Evolutionary conservation across 2,329 filamentous ascomycete species (phyloP), one percentile per base, ranked within the genome.

Genomic region (Zymoseptoria brevis): DNA sequence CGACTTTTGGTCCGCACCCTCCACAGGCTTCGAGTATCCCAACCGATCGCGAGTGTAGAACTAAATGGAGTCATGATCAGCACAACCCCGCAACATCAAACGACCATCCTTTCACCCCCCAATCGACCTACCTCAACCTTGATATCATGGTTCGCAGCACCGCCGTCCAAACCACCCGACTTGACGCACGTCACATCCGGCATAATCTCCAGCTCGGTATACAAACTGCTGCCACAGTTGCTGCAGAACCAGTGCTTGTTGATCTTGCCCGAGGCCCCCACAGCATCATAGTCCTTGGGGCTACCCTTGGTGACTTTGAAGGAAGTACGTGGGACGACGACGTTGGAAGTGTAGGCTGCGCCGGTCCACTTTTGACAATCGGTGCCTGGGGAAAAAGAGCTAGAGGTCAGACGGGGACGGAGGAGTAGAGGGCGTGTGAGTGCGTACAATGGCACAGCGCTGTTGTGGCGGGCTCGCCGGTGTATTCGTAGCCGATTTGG

Each of bases 301-400:
- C 71, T 73, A 35, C 80, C 81, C 66, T 81, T 78, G 54, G 76
- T 80, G 22, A 83, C 72, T 30, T 74, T 74, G 70, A 83, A 81
- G 24, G 69, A 69, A 8, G 68, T 67, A 16, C 77, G 75, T 3
- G 79, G 74, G 2, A 83, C 76, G 2, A 83, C 74, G 8, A 76
- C 75, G 67, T 83, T 84, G 66, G 80, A 78, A 30, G 81, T 82
- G 67, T 77, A 83, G 13, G 80, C 76, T n/a, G 78, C 74, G 48
- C 81, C 81, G 8, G 79, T 77, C 79, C 76, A 71, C 59, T 83
- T 83, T 62, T 83, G 80, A 67, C 80, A 83, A 61, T 82, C 80
- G 11, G 67, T 64, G 68, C 80, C 50, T 53, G 50, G 22, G 22
- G 8, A 22, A 24, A 16, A 24, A 11, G 49, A 11, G 49, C 11